A percentile compares a stretch with the other conserved stretches of the same genome.
Evolutionary conservation across 2,329 filamentous ascomycete genomes (phyloP).

Genomic region (Colletotrichum gloeosporioides): DNA sequence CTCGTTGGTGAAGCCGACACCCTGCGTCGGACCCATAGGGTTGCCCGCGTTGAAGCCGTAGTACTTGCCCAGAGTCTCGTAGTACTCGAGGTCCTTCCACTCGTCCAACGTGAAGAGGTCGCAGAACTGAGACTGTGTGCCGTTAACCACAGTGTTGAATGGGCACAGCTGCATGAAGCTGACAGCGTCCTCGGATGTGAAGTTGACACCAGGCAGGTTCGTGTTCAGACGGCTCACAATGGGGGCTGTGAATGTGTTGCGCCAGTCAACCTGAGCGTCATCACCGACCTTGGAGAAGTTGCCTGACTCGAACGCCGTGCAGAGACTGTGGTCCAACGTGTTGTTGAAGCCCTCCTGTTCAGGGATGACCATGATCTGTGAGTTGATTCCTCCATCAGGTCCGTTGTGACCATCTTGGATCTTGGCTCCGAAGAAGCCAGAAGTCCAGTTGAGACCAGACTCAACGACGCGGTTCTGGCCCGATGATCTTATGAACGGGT

Average conservation of each 20-base stretch:
- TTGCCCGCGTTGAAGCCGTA: conserved; percentile 83
- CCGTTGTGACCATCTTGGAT: conserved; percentile 39
- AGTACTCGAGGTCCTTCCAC: conserved; percentile 83
- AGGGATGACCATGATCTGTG: conserved; percentile 69
- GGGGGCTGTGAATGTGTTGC: conserved; percentile 65
- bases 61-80: conserved; percentile 80
- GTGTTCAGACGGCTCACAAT: conserved; percentile 74
- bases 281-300: conserved; percentile 51
- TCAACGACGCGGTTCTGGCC: conserved; percentile 74
- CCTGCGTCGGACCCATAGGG: conserved; percentile 80
- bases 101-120: conserved; percentile 73
- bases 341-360: conserved; percentile 77
- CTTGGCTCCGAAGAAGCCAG: conserved; percentile 68
- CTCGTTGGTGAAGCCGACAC: conserved; percentile 88
- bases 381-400: conserved; percentile 48
- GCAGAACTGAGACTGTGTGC: conserved; percentile 74
- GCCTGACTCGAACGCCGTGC: conserved; percentile 72
- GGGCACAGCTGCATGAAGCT: conserved; percentile 89
- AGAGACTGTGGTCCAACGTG: conserved; percentile 78
- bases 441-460: conserved; percentile 77
- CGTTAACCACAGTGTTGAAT: conserved; percentile 78
- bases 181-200: conserved; percentile 68
- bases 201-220: conserved; percentile 70
- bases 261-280: conserved; percentile 62
- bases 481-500: conserved; percentile 76